Conservation (phyloP, 164 flowering plant species). For the Malania oleifera region DNA sequence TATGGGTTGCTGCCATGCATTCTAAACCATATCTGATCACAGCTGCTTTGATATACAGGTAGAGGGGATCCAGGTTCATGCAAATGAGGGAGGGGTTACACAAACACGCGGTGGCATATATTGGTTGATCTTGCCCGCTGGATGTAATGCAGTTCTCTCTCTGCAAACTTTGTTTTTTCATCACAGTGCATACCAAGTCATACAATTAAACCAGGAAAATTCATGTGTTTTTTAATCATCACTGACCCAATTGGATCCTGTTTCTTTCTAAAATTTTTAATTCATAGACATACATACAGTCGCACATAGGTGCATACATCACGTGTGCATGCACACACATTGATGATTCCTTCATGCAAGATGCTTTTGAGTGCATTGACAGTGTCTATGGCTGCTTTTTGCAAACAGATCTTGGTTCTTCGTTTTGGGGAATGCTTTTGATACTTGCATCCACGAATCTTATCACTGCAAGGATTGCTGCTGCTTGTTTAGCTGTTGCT, state of each 20-base stretch:
- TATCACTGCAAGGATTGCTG: slow-evolving; percentile 82
- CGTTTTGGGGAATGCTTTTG: slow-evolving; percentile 96
- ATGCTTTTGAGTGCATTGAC: neutral
- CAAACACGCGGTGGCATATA: slow-evolving; percentile 90
- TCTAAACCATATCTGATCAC: neutral
- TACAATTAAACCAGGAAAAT: neutral
- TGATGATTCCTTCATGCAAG: neutral
- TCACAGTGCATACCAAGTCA: neutral
- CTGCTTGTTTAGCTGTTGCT: slow-evolving; percentile 75
- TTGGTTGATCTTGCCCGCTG: slow-evolving; percentile 95
- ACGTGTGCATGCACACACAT: no score
- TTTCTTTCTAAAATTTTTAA: neutral
- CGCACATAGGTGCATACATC: no score
- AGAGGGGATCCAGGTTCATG: slow-evolving; percentile 94
- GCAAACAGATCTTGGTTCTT: slow-evolving; percentile 90
- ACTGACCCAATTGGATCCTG: neutral
- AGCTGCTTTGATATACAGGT: slow-evolving; percentile 45
- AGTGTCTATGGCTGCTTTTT: neutral
- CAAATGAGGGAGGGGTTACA: slow-evolving; percentile 90
- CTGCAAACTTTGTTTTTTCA: neutral
- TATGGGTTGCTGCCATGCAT: no score
- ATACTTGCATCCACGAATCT: slow-evolving; percentile 90
- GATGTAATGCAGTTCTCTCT: slow-evolving; percentile 52
- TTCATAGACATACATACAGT: no score
- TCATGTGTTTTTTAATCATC: neutral